Evolutionary conservation across 305 asterid species (phyloP).

Genomic region (Rubia peregrina): DNA sequence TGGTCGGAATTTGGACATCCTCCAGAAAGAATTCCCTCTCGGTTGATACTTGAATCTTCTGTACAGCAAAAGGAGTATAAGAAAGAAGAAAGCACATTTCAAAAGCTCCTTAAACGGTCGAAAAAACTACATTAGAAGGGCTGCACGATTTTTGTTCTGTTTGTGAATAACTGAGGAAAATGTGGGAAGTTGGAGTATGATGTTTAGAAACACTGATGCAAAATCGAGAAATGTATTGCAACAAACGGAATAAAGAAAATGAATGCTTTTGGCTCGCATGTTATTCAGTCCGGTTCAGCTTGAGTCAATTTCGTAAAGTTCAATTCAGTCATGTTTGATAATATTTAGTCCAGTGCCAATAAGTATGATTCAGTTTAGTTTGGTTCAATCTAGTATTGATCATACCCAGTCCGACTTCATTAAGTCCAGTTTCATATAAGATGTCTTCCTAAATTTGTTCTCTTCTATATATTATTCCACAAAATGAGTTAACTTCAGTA

Average conservation of each 20-base stretch:
- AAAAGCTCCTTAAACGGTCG: neutral
- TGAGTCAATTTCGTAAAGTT: too few species aligned
- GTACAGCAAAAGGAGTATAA: constrained; percentile 9
- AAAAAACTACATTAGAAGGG: neutral
- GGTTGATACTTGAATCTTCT: constrained; percentile 1
- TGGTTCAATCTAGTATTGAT: too few species aligned
- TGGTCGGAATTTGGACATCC: constrained; percentile 53
- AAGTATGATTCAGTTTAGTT: too few species aligned
- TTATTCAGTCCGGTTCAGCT: too few species aligned
- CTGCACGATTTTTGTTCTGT: neutral
- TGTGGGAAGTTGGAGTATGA: neutral
- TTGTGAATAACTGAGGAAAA: neutral
- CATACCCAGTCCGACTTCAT: too few species aligned
- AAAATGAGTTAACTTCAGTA: too few species aligned
- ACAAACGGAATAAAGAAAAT: neutral
- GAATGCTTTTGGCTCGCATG: neutral
- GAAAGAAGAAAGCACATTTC: neutral
- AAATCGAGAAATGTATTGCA: neutral
- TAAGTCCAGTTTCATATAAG: too few species aligned
- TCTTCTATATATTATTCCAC: too few species aligned
- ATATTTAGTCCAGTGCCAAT: too few species aligned
- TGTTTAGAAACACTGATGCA: neutral
- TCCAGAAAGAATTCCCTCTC: constrained; percentile 42
- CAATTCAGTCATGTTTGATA: too few species aligned
- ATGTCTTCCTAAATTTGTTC: too few species aligned